Evolutionary conservation across 139 green algal genomes (phyloP).

Genomic region (Spirogloea muscicola): DNA sequence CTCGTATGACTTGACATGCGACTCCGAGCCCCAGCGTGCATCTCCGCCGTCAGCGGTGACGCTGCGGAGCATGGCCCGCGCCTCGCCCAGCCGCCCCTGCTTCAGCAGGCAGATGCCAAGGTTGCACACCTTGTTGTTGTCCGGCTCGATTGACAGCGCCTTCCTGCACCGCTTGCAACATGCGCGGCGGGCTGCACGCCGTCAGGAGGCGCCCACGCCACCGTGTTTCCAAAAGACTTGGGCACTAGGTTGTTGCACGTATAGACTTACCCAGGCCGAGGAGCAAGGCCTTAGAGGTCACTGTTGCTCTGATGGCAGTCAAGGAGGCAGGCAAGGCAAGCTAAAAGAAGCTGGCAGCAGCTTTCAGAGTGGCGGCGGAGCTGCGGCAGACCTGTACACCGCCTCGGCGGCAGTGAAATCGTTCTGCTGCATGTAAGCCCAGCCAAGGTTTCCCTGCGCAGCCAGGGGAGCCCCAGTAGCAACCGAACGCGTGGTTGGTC

Average conservation of each 20-base stretch:
- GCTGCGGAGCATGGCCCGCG: conserved; percentile 15
- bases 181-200: too few species aligned
- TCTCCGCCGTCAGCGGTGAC: conserved; percentile 33
- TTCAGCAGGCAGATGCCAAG: conserved; percentile 51
- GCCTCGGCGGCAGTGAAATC: conserved; percentile 42
- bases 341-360: too few species aligned
- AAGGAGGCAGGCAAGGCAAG: too few species aligned
- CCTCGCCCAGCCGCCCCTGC: conserved; percentile 40
- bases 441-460: conserved; percentile 47
- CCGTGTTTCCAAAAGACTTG: too few species aligned
- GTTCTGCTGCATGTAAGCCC: conserved; percentile 49
- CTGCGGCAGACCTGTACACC: conserved; percentile 36
- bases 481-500: neutral
- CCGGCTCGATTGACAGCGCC: conserved; percentile 38
- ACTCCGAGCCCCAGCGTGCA: conserved; percentile 34
- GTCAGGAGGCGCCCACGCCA: too few species aligned
- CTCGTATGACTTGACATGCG: conserved; percentile 45
- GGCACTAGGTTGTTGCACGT: too few species aligned
- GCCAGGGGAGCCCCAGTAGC: neutral
- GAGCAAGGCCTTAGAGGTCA: too few species aligned
- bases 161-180: conserved; percentile 40
- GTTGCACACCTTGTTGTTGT: conserved; percentile 55
- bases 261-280: too few species aligned
- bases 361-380: too few species aligned
- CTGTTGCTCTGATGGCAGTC: too few species aligned